Conservation (phyloP, 805 yeast species). For the Kazachstania taianensis region DNA sequence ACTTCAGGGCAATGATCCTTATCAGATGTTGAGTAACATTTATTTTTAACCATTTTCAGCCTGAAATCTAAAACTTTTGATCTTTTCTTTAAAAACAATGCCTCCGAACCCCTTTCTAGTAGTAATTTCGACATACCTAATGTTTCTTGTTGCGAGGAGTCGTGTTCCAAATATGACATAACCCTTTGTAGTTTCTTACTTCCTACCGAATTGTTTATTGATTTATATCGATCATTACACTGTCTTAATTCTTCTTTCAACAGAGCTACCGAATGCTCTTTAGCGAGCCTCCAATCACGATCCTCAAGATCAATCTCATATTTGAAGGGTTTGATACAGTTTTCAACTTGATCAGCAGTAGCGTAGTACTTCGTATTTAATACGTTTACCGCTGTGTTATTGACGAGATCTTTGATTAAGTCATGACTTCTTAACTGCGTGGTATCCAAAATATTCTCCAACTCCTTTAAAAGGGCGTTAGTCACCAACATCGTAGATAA, state of each 20-base stretch:
- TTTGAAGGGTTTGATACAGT: slow-evolving; percentile 95
- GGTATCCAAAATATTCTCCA: slow-evolving; percentile 58
- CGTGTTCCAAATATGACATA: slow-evolving; percentile 51
- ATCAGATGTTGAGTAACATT: slow-evolving; percentile 68
- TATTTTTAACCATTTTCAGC: slow-evolving; percentile 59
- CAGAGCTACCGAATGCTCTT: slow-evolving; percentile 64
- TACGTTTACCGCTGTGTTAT: slow-evolving; percentile 76
- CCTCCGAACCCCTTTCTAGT: slow-evolving; percentile 72
- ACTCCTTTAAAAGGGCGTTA: slow-evolving; percentile 66
- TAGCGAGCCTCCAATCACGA: slow-evolving; percentile 79
- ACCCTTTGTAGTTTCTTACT: slow-evolving; percentile 77
- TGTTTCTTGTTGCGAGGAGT: slow-evolving; percentile 43
- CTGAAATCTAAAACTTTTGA: slow-evolving; percentile 61
- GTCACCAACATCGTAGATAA: slow-evolving; percentile 75
- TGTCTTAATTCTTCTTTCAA: slow-evolving; percentile 79
- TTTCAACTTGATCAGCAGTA: slow-evolving; percentile 97
- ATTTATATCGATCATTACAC: slow-evolving; percentile 54
- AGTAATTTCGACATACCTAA: slow-evolving; percentile 75
- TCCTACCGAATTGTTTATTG: slow-evolving; percentile 64
- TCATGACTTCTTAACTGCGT: slow-evolving; percentile 81
- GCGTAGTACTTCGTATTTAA: slow-evolving; percentile 70
- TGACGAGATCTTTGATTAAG: slow-evolving; percentile 69
- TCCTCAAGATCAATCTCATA: slow-evolving; percentile 95
- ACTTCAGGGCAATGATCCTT: slow-evolving; percentile 92
- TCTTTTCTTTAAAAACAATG: slow-evolving; percentile 68